Conservation (phyloP, 108 stramenopile genomes). For the Skeletonema potamos region DNA sequence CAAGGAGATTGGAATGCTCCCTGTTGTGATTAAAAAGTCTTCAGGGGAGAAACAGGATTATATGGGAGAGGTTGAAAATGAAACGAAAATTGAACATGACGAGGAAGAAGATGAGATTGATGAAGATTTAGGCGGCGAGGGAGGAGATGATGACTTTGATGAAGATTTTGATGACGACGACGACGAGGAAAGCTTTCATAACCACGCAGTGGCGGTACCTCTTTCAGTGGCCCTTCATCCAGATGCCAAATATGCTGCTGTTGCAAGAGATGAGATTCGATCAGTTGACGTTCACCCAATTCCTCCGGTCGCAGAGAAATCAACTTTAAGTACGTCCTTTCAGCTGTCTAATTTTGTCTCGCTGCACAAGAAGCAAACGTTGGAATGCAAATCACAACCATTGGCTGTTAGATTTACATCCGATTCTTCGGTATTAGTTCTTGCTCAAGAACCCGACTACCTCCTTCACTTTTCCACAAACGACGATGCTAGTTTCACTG, state of each 20-base stretch:
- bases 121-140: neutral
- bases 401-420: constrained; percentile 37
- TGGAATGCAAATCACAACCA: constrained; percentile 49
- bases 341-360: constrained; percentile 48
- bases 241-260: constrained; percentile 19
- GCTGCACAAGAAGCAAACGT: constrained; percentile 38
- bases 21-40: constrained; percentile 15
- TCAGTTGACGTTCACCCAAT: constrained; percentile 47
- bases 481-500: constrained; percentile 8
- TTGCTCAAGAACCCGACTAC: constrained; percentile 56
- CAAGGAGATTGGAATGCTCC: constrained; percentile 36
- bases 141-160: neutral
- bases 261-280: constrained; percentile 36
- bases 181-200: constrained; percentile 5
- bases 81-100: neutral
- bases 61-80: constrained; percentile 1
- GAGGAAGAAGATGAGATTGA: constrained; percentile 7
- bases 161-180: constrained; percentile 10
- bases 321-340: constrained; percentile 1
- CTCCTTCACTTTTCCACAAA: constrained; percentile 31
- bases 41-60: constrained; percentile 7
- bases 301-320: constrained; percentile 30
- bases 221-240: constrained; percentile 32
- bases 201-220: constrained; percentile 32
- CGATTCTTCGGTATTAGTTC: constrained; percentile 41